Evolutionary conservation across 129 eudicot genomes (phyloP), one percentile per base, ranked within the genome.

Genomic region (Sambucus nigra): DNA sequence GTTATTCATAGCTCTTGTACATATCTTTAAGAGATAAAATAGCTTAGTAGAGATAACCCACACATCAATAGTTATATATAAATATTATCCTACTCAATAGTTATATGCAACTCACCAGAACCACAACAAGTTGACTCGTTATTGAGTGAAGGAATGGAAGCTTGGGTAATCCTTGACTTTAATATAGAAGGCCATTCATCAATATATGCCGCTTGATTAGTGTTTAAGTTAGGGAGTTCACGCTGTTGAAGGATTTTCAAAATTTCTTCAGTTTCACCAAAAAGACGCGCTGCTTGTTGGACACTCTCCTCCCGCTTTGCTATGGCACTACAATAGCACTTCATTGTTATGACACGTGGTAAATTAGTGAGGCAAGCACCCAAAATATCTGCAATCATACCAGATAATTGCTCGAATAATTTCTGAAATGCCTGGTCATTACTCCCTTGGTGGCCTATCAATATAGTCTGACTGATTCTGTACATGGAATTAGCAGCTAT

Each of bases 401-500:
- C 21, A 47, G 62, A 57, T 55, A 66, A 25, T 21, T 47, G 24
- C 22, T 23, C 26, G 48, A 55, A 56, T 51, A 66, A 2, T 22
- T 31, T 25, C 21, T 47, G 57, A n/a, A 47, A 54, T 6, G 13
- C 27, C 10, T 2, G 10, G 5, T 16, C 9, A 25, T 27, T 47
- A 20, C 15, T 24, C 18, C 53, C 44, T 52, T 65, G 23, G 51
- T 32, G n/a, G 38, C 45, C 53, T 7, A 49, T 29, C 3, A 57
- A 44, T 39, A 71, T 39, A 23, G 71, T 57, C 18, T 57, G 52
- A 18, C 70, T 22, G 33, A 64, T 51, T 22, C 66, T 49, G 9
- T 71, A 57, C 76, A 71, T 71, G 7, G 71, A 71, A 64, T 64
- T 57, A 5, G 71, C 71, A 16, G 33, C 71, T 11, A 63, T 57